Evolutionary conservation across 768 basidiomycete species (phyloP).

Genomic region (Cystobasidium tubakii): DNA sequence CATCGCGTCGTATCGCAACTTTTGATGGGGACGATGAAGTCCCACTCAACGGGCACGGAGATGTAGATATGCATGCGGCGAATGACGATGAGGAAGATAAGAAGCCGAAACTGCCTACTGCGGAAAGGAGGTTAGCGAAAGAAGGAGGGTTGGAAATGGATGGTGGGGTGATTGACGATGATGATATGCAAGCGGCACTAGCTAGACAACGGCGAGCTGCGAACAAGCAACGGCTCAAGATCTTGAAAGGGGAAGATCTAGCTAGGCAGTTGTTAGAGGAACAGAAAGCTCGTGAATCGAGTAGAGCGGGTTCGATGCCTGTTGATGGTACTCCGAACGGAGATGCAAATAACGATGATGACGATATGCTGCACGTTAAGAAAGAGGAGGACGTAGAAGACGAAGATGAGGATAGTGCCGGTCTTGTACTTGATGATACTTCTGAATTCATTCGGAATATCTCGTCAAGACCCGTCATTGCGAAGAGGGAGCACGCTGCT

Average conservation of each 20-base stretch:
- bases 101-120: slow-evolving; percentile 19
- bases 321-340: slow-evolving; percentile 44
- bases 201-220: slow-evolving; percentile 78
- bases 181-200: slow-evolving; percentile 89
- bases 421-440: slow-evolving; percentile 88
- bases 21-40: slow-evolving; percentile 51
- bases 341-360: slow-evolving; percentile 55
- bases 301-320: slow-evolving; percentile 9
- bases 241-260: slow-evolving; percentile 36
- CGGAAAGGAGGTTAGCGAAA: slow-evolving; percentile 21
- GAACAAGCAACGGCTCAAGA: slow-evolving; percentile 66
- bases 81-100: slow-evolving; percentile 49
- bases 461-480: background rate
- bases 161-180: slow-evolving; percentile 73
- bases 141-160: slow-evolving; percentile 28
- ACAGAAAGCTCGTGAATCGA: slow-evolving; percentile 57
- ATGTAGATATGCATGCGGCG: background rate
- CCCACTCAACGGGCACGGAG: slow-evolving; percentile 42
- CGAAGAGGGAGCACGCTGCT: slow-evolving; percentile 14
- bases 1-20: slow-evolving; percentile 46
- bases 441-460: slow-evolving; percentile 82
- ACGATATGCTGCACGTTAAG: slow-evolving; percentile 48
- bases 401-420: slow-evolving; percentile 54
- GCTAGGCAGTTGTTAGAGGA: slow-evolving; percentile 24
- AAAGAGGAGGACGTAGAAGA: slow-evolving; percentile 38